Evolutionary conservation across 495 filamentous ascomycete genomes (phyloP).

Genomic region (Penicillium paxilli): DNA sequence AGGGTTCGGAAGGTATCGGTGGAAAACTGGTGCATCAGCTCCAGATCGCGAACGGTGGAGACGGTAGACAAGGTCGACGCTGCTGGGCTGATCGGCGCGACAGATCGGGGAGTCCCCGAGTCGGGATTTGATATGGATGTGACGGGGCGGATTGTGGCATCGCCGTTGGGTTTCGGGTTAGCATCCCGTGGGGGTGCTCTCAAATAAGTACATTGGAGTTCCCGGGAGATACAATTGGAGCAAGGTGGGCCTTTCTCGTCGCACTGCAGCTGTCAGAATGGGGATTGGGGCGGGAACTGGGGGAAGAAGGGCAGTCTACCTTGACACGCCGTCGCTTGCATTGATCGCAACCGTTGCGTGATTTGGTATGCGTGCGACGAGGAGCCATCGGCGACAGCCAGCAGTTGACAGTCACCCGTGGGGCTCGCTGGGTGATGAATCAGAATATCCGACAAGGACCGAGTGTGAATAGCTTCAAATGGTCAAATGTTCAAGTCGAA

Average conservation of each 20-base stretch:
- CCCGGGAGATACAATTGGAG: slow-evolving; percentile 42
- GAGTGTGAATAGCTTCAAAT: too few species aligned
- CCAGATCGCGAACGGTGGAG: slow-evolving; percentile 32
- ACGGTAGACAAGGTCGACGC: slow-evolving; percentile 16
- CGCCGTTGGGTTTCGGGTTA: neutral
- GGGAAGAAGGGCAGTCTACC: slow-evolving; percentile 31
- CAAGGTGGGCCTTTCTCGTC: slow-evolving; percentile 47
- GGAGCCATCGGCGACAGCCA: slow-evolving; percentile 25
- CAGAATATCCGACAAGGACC: too few species aligned
- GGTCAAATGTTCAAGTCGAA: neutral
- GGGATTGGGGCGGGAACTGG: neutral
- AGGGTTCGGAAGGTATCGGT: slow-evolving; percentile 41
- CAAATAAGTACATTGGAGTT: slow-evolving; percentile 40
- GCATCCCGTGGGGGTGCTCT: slow-evolving; percentile 24
- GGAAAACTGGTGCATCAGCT: slow-evolving; percentile 45
- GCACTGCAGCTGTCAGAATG: slow-evolving; percentile 33
- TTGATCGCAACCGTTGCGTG: slow-evolving; percentile 56
- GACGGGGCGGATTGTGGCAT: neutral
- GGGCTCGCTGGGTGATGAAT: too few species aligned
- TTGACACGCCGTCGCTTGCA: slow-evolving; percentile 60
- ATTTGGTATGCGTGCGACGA: slow-evolving; percentile 55
- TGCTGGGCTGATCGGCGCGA: slow-evolving; percentile 22
- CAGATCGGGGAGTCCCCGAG: slow-evolving; percentile 7
- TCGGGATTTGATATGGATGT: neutral
- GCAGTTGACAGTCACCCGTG: neutral